Evolutionary conservation across 345 rosid species (phyloP), one percentile per base, ranked within the genome.

Genomic region (Noccaea bulbosa): DNA sequence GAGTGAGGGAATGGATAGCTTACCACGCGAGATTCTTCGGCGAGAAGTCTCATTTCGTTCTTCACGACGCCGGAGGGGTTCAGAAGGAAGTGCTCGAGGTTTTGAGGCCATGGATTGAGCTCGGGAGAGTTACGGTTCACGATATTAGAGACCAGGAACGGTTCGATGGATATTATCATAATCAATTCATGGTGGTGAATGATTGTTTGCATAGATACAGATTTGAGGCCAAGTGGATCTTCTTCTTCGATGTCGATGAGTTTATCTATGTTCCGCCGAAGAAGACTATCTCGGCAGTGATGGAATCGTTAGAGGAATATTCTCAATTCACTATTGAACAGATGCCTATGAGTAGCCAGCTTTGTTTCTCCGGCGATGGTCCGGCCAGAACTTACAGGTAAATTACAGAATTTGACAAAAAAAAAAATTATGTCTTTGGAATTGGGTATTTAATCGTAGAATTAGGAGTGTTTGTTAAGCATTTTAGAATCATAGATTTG

Each of bases 201-300:
- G 98, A 93, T 68, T 93, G 98, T 65, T 71, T 93, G 68, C 98
- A 93, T 64, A 71, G 96, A 14, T 86, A 93, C 71, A 87, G 78
- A 67, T 86, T 83, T 66, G 72, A 69, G 84, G 78, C 97, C 0
- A 87, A 83, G 58, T 93, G 98, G 98, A 84, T 88, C 50, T 90
- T 92, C 85, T 92, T 90, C 79, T 92, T 88, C 67, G 98, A 92
- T 63, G 84, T 90, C 50, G 98, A 93, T 71, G 98, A 93, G 83
- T 93, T 62, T 50, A 77, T 93, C 34, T 80, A 80, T 63, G 80
- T 88, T 34, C 86, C 89, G 0, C 77, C 81, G 0, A 78, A 81
- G 78, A 74, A 24, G 32, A 87, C 88, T 5, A 72, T 93, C 47
- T 74, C 73, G 33, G 70, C 97, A 41, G 91, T 87, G 66, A 55